Conservation (phyloP, 148 eudicot genomes). For the Linanthus parryae region DNA sequence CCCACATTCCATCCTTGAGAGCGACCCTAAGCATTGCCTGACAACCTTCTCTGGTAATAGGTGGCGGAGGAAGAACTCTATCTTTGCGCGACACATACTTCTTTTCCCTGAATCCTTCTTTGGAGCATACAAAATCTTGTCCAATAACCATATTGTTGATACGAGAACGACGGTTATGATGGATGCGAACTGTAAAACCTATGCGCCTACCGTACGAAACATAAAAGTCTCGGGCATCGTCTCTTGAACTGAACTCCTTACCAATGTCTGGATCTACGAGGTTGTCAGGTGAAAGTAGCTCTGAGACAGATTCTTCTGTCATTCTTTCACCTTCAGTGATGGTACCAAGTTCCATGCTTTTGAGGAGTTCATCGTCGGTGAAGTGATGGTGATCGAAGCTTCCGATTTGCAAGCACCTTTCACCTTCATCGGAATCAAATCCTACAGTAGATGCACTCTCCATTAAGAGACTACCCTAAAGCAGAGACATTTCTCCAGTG, state of each 20-base stretch:
- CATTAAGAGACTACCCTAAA: too few relatives aligned
- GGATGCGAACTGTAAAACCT: slow-evolving; percentile 27
- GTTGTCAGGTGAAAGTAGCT: neutral
- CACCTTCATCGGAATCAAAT: slow-evolving; percentile 12
- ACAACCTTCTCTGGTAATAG: slow-evolving; percentile 31
- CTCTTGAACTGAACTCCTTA: slow-evolving; percentile 29
- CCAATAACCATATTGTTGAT: slow-evolving; percentile 32
- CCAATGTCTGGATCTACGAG: slow-evolving; percentile 22
- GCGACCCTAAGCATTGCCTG: slow-evolving; percentile 31
- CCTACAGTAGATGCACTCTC: slow-evolving; percentile 14
- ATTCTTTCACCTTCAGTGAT: slow-evolving; percentile 15
- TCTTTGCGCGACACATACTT: slow-evolving; percentile 23
- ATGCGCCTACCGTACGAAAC: slow-evolving; percentile 23
- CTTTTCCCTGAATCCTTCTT: slow-evolving; percentile 27
- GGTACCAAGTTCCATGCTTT: slow-evolving; percentile 4
- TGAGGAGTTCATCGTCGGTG: slow-evolving; percentile 13
- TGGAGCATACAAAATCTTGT: slow-evolving; percentile 33
- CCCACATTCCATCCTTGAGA: slow-evolving; percentile 29
- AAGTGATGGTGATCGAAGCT: slow-evolving; percentile 11
- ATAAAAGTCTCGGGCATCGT: slow-evolving; percentile 25
- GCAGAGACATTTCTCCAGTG: too few relatives aligned
- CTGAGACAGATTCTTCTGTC: slow-evolving; percentile 4
- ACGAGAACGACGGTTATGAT: slow-evolving; percentile 28
- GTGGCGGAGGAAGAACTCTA: slow-evolving; percentile 29
- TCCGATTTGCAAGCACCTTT: slow-evolving; percentile 15